Conservation (phyloP, 2,329 filamentous ascomycete genomes). For the Paraconiothyrium sp. region DNA sequence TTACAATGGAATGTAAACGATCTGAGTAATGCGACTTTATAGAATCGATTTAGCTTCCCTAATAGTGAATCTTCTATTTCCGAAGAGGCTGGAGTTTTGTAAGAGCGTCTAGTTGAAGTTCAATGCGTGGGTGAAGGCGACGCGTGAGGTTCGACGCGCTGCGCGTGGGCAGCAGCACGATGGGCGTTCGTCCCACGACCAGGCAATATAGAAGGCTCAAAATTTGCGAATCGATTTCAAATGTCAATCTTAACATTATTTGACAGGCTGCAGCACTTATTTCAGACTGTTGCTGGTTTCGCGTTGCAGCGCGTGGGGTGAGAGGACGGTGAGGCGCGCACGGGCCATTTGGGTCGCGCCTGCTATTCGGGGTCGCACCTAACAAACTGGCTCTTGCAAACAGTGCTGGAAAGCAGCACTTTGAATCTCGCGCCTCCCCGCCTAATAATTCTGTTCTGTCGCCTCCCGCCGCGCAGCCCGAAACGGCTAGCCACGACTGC, state of each 20-base stretch:
- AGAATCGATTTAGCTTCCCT: too few relatives aligned
- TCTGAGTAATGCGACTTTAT: too few relatives aligned
- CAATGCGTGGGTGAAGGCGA: not conserved
- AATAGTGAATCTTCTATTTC: not conserved
- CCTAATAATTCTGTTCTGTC: constrained; percentile 28
- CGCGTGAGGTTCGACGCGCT: constrained; percentile 6
- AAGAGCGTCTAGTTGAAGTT: not conserved
- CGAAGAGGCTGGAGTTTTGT: not conserved
- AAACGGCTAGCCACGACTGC: constrained; percentile 32
- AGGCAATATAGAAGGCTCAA: not conserved
- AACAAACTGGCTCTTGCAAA: constrained; percentile 2
- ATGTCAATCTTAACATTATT: not conserved
- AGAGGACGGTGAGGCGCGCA: not conserved
- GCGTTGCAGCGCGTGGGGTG: not conserved
- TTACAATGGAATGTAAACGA: too few relatives aligned
- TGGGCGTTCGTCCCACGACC: not conserved
- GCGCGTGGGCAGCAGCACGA: constrained; percentile 4
- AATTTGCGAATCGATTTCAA: not conserved
- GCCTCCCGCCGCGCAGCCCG: constrained; percentile 20
- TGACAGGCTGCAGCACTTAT: not conserved
- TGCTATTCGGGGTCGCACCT: not conserved
- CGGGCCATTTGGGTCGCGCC: not conserved
- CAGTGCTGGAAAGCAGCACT: constrained; percentile 30
- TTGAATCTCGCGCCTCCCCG: constrained; percentile 29
- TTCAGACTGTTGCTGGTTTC: not conserved